These are phyloP conservation scores for Cystofilobasidium bisporidii DNA, from an alignment of 768 basidiomycete species.

Conservation along the genomic window DNA sequence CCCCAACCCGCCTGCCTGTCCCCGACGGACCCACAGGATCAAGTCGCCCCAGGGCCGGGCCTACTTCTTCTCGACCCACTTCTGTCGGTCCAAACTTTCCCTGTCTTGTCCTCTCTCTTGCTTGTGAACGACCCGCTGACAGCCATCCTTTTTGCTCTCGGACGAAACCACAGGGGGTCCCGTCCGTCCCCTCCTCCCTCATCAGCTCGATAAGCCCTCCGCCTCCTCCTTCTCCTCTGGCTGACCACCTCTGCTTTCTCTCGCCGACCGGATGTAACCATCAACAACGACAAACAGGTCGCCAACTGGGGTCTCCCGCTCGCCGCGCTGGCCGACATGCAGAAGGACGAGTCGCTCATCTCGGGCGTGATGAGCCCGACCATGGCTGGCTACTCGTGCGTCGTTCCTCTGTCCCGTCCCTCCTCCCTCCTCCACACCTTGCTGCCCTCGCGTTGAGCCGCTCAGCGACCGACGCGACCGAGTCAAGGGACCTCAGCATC, in stretches of 20 bases:
- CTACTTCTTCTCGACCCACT: slow-evolving; percentile 29
- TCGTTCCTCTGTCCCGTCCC: slow-evolving; percentile 33
- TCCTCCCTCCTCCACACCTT: neutral
- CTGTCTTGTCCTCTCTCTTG: neutral
- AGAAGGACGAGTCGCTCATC: slow-evolving; percentile 90
- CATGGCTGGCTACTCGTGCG: slow-evolving; percentile 83
- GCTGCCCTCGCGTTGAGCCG: too few species aligned
- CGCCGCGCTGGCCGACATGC: slow-evolving; percentile 80
- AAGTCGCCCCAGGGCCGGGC: slow-evolving; percentile 25
- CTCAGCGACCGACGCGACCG: too few species aligned
- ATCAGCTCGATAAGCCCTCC: neutral
- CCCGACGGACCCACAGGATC: slow-evolving; percentile 17
- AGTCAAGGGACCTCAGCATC: too few species aligned
- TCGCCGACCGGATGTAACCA: too few species aligned
- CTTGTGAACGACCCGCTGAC: neutral
- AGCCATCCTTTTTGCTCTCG: neutral
- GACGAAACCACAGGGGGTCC: slow-evolving; percentile 11
- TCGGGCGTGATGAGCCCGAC: slow-evolving; percentile 95
- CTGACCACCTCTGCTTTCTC: too few species aligned
- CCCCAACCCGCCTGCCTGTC: neutral
- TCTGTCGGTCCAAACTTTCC: slow-evolving; percentile 7
- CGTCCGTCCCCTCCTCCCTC: neutral
- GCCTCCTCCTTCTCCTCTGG: neutral
- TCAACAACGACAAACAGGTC: too few species aligned
- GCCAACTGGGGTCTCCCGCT: slow-evolving; percentile 98